Evolutionary conservation across 441 rosid genomes (phyloP).

Genomic region (Viola pubescens): DNA sequence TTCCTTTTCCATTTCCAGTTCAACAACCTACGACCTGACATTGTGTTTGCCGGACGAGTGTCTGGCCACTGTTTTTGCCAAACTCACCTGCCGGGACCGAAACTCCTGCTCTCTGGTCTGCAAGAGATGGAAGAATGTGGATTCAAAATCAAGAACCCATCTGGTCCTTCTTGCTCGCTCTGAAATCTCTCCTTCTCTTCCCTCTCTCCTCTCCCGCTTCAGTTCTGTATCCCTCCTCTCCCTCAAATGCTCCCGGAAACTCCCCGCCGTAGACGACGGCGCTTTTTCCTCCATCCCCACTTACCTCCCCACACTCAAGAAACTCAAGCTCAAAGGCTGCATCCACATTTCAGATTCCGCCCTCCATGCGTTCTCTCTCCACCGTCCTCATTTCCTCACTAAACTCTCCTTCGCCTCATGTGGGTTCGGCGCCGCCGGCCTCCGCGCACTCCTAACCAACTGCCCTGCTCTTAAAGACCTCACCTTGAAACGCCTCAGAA

Average conservation of each 20-base stretch:
- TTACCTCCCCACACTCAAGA: conserved; percentile 23
- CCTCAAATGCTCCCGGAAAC: conserved; percentile 37
- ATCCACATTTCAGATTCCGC: conserved; percentile 31
- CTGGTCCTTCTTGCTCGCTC: conserved; percentile 24
- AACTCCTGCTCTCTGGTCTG: conserved; percentile 33
- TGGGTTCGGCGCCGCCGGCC: conserved; percentile 26
- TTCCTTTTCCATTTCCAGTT: background rate
- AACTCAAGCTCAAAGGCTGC: conserved; percentile 40
- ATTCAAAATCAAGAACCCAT: conserved; percentile 30
- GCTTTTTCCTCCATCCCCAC: conserved; percentile 21
- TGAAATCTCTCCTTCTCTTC: conserved; percentile 25
- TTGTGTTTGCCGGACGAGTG: conserved; percentile 33
- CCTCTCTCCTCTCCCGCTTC: conserved; percentile 33
- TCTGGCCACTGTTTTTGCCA: conserved; percentile 24
- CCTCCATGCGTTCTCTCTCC: conserved; percentile 26
- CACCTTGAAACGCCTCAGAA: conserved; percentile 37
- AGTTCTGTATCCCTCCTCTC: conserved; percentile 26
- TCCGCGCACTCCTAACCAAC: conserved; percentile 26
- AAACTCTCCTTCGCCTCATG: conserved; percentile 32
- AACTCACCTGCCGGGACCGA: conserved; percentile 24
- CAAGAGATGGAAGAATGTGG: conserved; percentile 32
- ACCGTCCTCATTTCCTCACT: conserved; percentile 19
- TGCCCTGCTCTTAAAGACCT: conserved; percentile 33
- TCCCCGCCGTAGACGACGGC: conserved; percentile 25
- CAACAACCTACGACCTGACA: conserved; percentile 19